Conservation (phyloP, 169 alveolate genomes). For the Plasmodium vivax region DNA sequence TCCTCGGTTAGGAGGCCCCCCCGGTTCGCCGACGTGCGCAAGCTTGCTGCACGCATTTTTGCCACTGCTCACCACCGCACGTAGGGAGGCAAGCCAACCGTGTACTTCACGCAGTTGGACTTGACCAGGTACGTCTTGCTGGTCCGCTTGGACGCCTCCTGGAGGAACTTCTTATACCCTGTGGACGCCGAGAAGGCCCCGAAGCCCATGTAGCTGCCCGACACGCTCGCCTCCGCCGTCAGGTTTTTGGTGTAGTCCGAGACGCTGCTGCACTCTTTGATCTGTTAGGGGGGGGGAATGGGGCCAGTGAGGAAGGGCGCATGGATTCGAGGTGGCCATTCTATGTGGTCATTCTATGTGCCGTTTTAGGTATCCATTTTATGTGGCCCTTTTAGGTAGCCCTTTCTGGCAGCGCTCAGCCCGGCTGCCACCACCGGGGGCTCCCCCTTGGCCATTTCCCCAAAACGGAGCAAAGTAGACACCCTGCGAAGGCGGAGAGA, state of each 20-base stretch:
- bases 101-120: constrained; percentile 87
- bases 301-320: not conserved
- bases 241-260: constrained; percentile 83
- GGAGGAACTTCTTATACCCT: constrained; percentile 83
- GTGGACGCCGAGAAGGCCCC: constrained; percentile 86
- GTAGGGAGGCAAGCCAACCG: constrained; percentile 84
- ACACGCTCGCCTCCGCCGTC: constrained; percentile 84
- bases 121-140: constrained; percentile 80
- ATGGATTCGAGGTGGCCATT: not conserved
- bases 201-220: constrained; percentile 77
- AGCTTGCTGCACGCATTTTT: not conserved
- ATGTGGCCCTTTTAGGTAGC: no score
- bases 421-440: not conserved
- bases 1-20: not conserved
- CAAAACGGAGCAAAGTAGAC: not conserved
- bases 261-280: constrained; percentile 39
- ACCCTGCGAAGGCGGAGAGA: not conserved
- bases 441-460: not conserved
- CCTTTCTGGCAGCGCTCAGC: not conserved
- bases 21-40: not conserved
- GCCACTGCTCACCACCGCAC: constrained; percentile 40
- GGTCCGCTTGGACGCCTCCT: constrained; percentile 75
- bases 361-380: not conserved
- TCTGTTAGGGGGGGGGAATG: constrained; percentile 8
- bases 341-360: not conserved